Evolutionary conservation across 2,329 filamentous ascomycete species (phyloP).

Genomic region (Colletotrichum sp.): DNA sequence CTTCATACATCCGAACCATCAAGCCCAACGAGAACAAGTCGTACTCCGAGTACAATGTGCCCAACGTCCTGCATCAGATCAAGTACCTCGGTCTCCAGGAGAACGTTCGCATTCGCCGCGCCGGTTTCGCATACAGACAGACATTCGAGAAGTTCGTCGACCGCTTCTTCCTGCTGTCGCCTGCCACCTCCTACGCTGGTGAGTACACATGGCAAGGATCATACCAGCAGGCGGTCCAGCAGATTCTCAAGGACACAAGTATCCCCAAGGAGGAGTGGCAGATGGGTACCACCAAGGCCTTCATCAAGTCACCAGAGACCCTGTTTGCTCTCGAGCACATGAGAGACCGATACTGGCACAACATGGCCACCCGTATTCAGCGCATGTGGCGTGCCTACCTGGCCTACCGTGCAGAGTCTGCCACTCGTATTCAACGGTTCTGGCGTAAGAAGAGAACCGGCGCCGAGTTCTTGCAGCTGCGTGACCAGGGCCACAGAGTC

Average conservation of each 20-base stretch:
- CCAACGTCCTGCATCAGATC: constrained; percentile 96
- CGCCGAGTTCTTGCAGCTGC: constrained; percentile 84
- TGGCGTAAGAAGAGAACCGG: constrained; percentile 94
- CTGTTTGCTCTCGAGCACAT: constrained; percentile 96
- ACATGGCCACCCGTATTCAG: constrained; percentile 98
- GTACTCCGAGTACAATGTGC: constrained; percentile 86
- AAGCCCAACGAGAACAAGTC: constrained; percentile 99
- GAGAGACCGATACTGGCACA: constrained; percentile 98
- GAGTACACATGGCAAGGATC: constrained; percentile 97
- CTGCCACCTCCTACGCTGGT: constrained; percentile 93
- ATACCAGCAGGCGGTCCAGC: constrained; percentile 83
- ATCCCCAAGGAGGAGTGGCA: constrained; percentile 97
- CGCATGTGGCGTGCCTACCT: constrained; percentile 97
- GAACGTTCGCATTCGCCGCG: constrained; percentile 95
- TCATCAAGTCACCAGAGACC: constrained; percentile 97
- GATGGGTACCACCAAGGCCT: constrained; percentile 95
- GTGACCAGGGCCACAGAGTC: constrained; percentile 85
- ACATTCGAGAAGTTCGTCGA: constrained; percentile 98
- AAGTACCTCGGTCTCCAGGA: constrained; percentile 99
- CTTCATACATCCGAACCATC: constrained; percentile 98
- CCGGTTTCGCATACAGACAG: constrained; percentile 95
- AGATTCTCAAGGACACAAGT: constrained; percentile 95
- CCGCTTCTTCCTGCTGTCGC: constrained; percentile 93
- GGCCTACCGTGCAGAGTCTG: constrained; percentile 89
- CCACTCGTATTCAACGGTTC: constrained; percentile 91